Evolutionary conservation across 352 stramenopile species (phyloP).

Genomic region (Pythium plurisporium): DNA sequence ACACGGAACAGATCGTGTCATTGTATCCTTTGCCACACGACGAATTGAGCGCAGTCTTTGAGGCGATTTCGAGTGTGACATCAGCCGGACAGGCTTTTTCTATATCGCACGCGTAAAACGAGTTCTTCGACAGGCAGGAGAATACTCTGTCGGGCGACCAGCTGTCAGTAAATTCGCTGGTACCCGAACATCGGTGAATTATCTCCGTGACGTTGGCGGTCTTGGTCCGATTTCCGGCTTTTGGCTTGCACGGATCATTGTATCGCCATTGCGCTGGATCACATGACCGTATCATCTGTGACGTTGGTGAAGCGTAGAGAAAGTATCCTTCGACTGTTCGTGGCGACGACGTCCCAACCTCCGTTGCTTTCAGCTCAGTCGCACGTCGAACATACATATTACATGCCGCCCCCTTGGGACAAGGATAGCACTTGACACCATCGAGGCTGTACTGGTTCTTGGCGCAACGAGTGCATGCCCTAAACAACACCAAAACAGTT

Average conservation of each 20-base stretch:
- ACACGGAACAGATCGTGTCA: conserved; percentile 68
- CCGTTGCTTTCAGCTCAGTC: conserved; percentile 38
- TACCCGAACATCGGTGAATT: conserved; percentile 37
- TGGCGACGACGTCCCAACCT: conserved; percentile 47
- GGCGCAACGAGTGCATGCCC: conserved; percentile 45
- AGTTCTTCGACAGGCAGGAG: conserved; percentile 43
- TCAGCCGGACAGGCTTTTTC: conserved; percentile 41
- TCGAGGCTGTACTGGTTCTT: conserved; percentile 63
- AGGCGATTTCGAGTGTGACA: conserved; percentile 35
- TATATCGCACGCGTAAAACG: conserved; percentile 69
- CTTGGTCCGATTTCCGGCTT: conserved; percentile 13
- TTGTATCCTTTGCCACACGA: conserved; percentile 51
- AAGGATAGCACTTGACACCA: conserved; percentile 48
- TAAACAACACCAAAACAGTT: conserved; percentile 17
- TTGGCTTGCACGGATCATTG: conserved; percentile 43
- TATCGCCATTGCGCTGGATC: conserved; percentile 37
- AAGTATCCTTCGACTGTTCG: conserved; percentile 55
- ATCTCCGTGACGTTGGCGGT: conserved; percentile 27
- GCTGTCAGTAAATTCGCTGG: conserved; percentile 40
- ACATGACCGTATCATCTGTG: conserved; percentile 30
- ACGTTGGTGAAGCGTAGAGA: conserved; percentile 43
- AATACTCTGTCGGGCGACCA: conserved; percentile 57
- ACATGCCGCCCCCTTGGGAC: conserved; percentile 40
- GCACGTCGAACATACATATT: conserved; percentile 49
- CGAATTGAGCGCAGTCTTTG: conserved; percentile 15